These are phyloP conservation scores for Phytophthora foliorum DNA, from an alignment of 352 stramenopile genomes.

Conservation along the genomic window DNA sequence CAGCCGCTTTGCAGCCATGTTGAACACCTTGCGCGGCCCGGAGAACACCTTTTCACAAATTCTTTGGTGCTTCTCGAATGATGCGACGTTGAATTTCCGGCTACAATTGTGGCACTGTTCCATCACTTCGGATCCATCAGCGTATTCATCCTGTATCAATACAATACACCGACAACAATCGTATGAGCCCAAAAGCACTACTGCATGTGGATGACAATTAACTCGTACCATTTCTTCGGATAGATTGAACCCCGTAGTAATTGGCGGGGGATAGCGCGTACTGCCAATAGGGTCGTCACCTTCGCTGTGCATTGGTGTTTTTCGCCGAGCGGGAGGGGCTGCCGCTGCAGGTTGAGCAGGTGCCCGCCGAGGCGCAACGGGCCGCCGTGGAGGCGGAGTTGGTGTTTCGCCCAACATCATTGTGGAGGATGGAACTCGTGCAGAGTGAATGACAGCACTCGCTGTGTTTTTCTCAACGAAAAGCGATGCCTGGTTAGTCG, in stretches of 20 bases:
- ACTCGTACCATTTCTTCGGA: slow-evolving; percentile 44
- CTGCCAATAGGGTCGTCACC: slow-evolving; percentile 44
- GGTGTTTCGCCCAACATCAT: slow-evolving; percentile 19
- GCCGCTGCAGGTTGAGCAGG: slow-evolving; percentile 26
- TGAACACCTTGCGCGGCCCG: slow-evolving; percentile 87
- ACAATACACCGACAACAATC: background rate
- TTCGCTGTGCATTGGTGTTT: slow-evolving; percentile 36
- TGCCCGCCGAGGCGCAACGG: slow-evolving; percentile 20
- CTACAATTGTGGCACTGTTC: slow-evolving; percentile 85
- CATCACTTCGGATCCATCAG: slow-evolving; percentile 60
- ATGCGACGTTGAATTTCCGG: slow-evolving; percentile 80
- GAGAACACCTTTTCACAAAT: slow-evolving; percentile 92
- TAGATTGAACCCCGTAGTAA: slow-evolving; percentile 50
- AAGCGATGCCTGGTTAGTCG: slow-evolving; percentile 74
- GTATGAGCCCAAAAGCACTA: background rate
- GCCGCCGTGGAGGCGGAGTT: slow-evolving; percentile 30
- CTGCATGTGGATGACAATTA: background rate
- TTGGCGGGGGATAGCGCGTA: slow-evolving; percentile 46
- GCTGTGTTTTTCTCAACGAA: slow-evolving; percentile 67
- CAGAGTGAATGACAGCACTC: slow-evolving; percentile 37
- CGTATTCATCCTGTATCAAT: slow-evolving; percentile 57
- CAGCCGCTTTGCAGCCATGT: slow-evolving; percentile 81
- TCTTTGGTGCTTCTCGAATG: slow-evolving; percentile 84
- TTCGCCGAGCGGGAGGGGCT: slow-evolving; percentile 23
- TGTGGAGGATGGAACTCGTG: slow-evolving; percentile 25